Conservation (phyloP, 371 early-diverging fungal genomes). For the Mortierella sp. region DNA sequence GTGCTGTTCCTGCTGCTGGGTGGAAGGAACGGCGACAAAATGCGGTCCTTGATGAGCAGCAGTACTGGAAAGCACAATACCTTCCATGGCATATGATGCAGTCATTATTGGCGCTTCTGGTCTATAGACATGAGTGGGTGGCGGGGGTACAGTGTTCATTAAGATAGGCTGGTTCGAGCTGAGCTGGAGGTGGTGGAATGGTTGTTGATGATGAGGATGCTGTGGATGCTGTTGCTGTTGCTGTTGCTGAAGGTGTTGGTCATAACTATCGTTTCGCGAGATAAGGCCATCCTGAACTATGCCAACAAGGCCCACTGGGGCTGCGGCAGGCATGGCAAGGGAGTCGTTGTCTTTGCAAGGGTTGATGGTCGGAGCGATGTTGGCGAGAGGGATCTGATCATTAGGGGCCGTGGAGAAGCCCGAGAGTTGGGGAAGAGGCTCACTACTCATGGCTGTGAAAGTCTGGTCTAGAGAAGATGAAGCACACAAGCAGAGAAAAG, state of each 20-base stretch:
- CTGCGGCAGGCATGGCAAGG: neutral
- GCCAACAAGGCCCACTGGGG: slow-evolving; percentile 2
- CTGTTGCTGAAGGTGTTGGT: slow-evolving; percentile 19
- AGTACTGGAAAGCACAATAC: slow-evolving; percentile 41
- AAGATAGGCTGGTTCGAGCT: slow-evolving; percentile 18
- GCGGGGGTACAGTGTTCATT: slow-evolving; percentile 28
- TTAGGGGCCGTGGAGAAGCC: slow-evolving; percentile 45
- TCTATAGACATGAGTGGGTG: slow-evolving; percentile 28
- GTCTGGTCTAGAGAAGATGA: too few relatives aligned
- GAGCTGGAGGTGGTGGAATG: slow-evolving; percentile 19
- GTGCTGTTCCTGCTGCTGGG: slow-evolving; percentile 39
- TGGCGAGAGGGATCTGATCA: slow-evolving; percentile 32
- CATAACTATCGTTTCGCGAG: slow-evolving; percentile 30
- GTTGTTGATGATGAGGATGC: slow-evolving; percentile 35
- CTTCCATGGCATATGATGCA: slow-evolving; percentile 45
- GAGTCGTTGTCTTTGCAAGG: slow-evolving; percentile 29
- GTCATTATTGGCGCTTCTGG: slow-evolving; percentile 26
- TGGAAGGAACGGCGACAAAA: slow-evolving; percentile 44
- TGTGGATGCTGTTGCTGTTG: slow-evolving; percentile 19
- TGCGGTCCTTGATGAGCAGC: slow-evolving; percentile 42
- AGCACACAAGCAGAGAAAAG: too few relatives aligned
- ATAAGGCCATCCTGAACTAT: slow-evolving; percentile 22
- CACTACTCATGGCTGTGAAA: slow-evolving; percentile 15
- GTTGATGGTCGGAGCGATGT: neutral
- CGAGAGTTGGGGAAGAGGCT: slow-evolving; percentile 24